Percentiles rank a stretch among this genome's conserved stretches.
These are phyloP conservation scores for Phtheirospermum japonicum DNA, from an alignment of 257 asterid genomes.

Conservation along the genomic window DNA sequence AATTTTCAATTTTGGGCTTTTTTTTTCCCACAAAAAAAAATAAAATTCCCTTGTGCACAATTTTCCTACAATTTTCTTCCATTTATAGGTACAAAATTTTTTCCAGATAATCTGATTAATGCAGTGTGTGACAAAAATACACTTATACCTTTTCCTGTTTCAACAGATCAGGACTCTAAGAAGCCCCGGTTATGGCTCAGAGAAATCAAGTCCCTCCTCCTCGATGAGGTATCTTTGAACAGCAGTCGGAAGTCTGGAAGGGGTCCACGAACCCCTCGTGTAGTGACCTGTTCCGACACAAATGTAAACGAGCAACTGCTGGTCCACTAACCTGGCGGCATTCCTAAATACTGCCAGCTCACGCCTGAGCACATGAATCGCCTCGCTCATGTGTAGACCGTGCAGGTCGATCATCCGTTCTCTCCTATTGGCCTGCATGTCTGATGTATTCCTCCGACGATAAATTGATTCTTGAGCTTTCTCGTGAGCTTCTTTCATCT, in stretches of 20 bases:
- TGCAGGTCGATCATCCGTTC: too few species aligned
- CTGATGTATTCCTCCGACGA: slow-evolving; percentile 86
- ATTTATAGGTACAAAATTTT: slow-evolving; percentile 57
- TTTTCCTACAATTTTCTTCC: too few species aligned
- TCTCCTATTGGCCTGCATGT: slow-evolving; percentile 55
- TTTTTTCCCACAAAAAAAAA: too few species aligned
- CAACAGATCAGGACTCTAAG: slow-evolving; percentile 67
- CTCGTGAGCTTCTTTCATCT: slow-evolving; percentile 93
- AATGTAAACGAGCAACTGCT: slow-evolving; percentile 71
- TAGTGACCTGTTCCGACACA: slow-evolving; percentile 98
- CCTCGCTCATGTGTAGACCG: too few species aligned
- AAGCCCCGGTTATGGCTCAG: slow-evolving; percentile 95
- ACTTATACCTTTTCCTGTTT: slow-evolving; percentile 39
- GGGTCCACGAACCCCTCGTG: slow-evolving; percentile 86
- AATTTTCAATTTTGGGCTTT: too few species aligned
- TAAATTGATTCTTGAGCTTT: slow-evolving; percentile 89
- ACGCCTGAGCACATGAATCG: too few species aligned
- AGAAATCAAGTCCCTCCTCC: too few species aligned
- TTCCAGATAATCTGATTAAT: too few species aligned
- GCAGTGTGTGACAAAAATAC: slow-evolving; percentile 46
- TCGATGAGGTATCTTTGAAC: slow-evolving; percentile 91
- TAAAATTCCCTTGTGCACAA: too few species aligned
- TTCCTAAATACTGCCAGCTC: too few species aligned
- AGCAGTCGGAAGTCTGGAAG: slow-evolving; percentile 83
- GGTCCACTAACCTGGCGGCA: too few species aligned